A percentile compares a stretch with the other conserved stretches of the same genome.
These are phyloP conservation scores for Pulicaria dysenterica DNA, from an alignment of 129 eudicot genomes.

Conservation along the genomic window DNA sequence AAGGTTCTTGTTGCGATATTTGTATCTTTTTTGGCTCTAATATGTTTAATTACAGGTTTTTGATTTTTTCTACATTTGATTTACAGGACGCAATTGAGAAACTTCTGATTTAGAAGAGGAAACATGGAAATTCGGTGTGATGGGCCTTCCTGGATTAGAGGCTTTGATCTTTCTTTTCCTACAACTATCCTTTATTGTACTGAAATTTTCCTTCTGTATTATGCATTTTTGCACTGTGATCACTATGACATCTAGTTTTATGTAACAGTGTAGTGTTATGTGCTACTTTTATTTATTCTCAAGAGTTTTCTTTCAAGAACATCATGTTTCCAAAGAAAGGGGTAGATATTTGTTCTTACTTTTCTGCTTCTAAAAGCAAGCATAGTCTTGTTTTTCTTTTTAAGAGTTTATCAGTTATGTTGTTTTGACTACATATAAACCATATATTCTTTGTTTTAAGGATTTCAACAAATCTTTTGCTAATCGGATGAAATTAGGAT, in stretches of 20 bases:
- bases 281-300: constrained; percentile 4
- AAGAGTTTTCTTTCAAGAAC: background rate
- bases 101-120: constrained; percentile 58
- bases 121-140: constrained; percentile 57
- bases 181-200: constrained; percentile 15
- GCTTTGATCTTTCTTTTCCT: constrained; percentile 62
- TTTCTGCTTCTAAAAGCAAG: no score
- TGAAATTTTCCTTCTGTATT: background rate
- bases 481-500: no score
- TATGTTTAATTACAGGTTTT: background rate
- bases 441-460: no score
- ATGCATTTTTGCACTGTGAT: constrained; percentile 24
- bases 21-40: background rate
- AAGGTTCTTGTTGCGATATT: constrained; percentile 43
- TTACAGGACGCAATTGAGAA: constrained; percentile 94
- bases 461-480: no score
- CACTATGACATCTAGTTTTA: constrained; percentile 24
- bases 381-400: no score
- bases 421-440: no score
- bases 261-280: constrained; percentile 27
- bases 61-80: constrained; percentile 1
- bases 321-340: constrained; percentile 5
- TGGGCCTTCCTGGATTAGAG: constrained; percentile 57
- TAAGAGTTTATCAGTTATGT: no score
- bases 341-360: background rate